These are phyloP conservation scores for Tulasnella sp. DNA, from an alignment of 768 basidiomycete genomes.

Conservation along the genomic window DNA sequence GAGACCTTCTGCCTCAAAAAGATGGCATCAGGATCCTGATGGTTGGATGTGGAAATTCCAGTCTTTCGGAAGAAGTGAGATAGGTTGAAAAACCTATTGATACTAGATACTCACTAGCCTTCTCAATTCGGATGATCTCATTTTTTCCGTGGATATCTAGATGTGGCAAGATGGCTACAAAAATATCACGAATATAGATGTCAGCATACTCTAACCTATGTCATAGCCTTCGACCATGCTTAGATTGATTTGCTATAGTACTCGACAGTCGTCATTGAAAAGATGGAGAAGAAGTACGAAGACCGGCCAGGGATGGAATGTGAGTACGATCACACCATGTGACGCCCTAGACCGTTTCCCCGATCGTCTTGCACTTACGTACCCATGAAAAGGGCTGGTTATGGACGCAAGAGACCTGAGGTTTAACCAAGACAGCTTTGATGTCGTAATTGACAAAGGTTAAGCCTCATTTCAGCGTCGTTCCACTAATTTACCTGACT, in stretches of 20 bases:
- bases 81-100: background rate
- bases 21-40: constrained; percentile 53
- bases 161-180: constrained; percentile 83
- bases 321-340: background rate
- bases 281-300: constrained; percentile 49
- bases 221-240: background rate
- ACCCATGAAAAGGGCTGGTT: constrained; percentile 48
- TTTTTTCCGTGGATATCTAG: too few relatives aligned
- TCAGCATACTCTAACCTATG: constrained; percentile 25
- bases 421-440: constrained; percentile 50
- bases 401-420: constrained; percentile 66
- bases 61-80: constrained; percentile 56
- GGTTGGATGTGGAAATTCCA: constrained; percentile 71
- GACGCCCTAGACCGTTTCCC: background rate
- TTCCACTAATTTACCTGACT: background rate
- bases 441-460: constrained; percentile 80
- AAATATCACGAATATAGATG: constrained; percentile 68
- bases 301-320: constrained; percentile 55
- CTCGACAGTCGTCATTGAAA: constrained; percentile 57
- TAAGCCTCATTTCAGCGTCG: background rate
- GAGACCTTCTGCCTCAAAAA: constrained; percentile 49
- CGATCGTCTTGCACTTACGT: background rate
- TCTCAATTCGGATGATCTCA: too few relatives aligned
- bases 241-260: constrained; percentile 39
- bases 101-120: background rate